These are phyloP conservation scores for Climacium dendroides DNA, from an alignment of 225 moss, liverwort and hornwort genomes.

Conservation along the genomic window DNA sequence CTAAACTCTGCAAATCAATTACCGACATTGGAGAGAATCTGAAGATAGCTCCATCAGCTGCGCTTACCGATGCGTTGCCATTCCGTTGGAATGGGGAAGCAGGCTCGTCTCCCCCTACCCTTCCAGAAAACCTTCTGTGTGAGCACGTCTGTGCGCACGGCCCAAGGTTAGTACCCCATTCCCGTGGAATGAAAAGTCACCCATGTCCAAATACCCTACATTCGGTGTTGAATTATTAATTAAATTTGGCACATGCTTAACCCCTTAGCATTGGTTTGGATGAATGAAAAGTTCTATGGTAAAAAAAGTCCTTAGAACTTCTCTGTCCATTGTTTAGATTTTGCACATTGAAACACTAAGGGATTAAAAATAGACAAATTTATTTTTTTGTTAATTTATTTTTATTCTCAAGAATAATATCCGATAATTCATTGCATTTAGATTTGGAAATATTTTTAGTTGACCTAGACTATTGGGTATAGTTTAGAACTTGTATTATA, in stretches of 20 bases:
- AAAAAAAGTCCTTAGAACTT: accelerated
- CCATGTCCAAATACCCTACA: neutral
- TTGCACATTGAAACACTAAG: accelerated
- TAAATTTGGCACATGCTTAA: neutral
- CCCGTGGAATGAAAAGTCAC: neutral
- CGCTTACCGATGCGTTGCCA: neutral
- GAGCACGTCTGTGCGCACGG: neutral
- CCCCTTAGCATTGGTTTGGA: too few species aligned
- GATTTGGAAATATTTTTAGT: neutral
- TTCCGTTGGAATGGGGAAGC: neutral
- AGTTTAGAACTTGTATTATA: neutral
- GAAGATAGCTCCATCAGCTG: neutral
- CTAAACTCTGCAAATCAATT: neutral
- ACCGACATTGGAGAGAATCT: neutral
- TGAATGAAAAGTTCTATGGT: neutral
- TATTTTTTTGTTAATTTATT: accelerated
- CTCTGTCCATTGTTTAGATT: accelerated
- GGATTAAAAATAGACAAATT: neutral
- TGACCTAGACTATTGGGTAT: neutral
- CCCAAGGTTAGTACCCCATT: neutral
- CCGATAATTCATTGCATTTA: accelerated
- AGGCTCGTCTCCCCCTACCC: neutral
- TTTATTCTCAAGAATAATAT: neutral
- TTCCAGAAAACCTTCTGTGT: neutral
- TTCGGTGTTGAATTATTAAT: neutral